Percentiles rank a stretch among this genome's conserved stretches.
phyloP scores from a whole-genome alignment of 805 yeast species.

The Schwanniomyces polymorphus region DNA sequence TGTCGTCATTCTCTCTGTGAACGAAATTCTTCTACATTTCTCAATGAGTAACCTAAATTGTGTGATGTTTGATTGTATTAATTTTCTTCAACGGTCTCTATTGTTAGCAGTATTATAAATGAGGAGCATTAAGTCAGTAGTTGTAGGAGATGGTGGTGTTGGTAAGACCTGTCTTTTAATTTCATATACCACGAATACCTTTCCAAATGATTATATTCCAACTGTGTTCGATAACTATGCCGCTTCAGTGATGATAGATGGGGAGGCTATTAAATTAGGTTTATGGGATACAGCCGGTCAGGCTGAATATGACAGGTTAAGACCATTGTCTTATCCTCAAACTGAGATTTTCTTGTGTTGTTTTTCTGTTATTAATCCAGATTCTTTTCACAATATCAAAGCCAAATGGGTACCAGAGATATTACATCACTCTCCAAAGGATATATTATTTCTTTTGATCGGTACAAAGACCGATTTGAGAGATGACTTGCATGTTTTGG shows the following conservation, averaged over 20 bases:
- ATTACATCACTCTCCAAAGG: conserved; percentile 76
- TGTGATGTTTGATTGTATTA: not conserved
- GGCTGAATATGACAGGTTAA: conserved; percentile 83
- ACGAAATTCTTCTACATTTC: not conserved
- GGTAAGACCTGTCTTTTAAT: conserved; percentile 90
- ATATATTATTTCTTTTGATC: conserved; percentile 65
- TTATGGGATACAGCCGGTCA: conserved; percentile 98
- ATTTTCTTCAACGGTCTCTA: not conserved
- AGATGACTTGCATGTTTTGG: conserved; percentile 75
- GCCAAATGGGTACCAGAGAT: conserved; percentile 82
- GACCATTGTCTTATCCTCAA: conserved; percentile 90
- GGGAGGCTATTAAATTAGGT: conserved; percentile 79
- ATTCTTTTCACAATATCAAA: conserved; percentile 76
- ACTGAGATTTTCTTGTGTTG: conserved; percentile 87
- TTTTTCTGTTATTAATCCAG: conserved; percentile 79
- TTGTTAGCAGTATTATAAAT: conserved; percentile 26
- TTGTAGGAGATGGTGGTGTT: conserved; percentile 94
- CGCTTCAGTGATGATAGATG: conserved; percentile 79
- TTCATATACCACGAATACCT: conserved; percentile 87
- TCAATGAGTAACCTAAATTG: not conserved
- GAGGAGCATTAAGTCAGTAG: conserved; percentile 91
- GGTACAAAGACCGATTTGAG: conserved; percentile 90
- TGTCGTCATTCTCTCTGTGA: not conserved
- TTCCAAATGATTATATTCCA: conserved; percentile 91
- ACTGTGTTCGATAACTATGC: conserved; percentile 93